phyloP scores from a whole-genome alignment of 225 moss, liverwort and hornwort genomes.

The Anthoceros angustus region DNA sequence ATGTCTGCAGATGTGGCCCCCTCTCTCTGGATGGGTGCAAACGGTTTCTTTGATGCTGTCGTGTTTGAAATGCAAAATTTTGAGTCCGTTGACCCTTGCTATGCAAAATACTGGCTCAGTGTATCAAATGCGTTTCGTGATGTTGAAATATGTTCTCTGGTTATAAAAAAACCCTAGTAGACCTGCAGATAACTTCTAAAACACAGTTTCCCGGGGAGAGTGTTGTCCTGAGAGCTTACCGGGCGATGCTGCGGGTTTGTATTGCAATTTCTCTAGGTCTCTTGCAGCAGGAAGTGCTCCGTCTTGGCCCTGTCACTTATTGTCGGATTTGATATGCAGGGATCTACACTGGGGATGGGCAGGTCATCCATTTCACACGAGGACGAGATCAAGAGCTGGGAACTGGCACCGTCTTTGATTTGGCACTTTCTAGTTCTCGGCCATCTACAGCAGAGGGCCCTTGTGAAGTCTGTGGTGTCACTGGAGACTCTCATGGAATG shows the following conservation, averaged over 20 bases:
- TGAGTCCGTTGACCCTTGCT: too few relatives aligned
- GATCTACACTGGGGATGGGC: constrained; percentile 48
- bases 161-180: too few relatives aligned
- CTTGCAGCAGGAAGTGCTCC: neutral
- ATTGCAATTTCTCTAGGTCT: neutral
- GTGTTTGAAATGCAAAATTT: too few relatives aligned
- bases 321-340: constrained; percentile 10
- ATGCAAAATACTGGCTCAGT: too few relatives aligned
- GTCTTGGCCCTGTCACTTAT: neutral
- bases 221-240: too few relatives aligned
- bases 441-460: constrained; percentile 22
- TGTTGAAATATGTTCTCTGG: too few relatives aligned
- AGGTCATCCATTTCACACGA: constrained; percentile 81
- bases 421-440: constrained; percentile 62
- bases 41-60: too few relatives aligned
- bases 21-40: too few relatives aligned
- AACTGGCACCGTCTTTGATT: constrained; percentile 62
- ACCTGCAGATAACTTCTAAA: too few relatives aligned
- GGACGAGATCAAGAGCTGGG: constrained; percentile 83
- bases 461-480: constrained; percentile 57
- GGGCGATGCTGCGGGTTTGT: neutral
- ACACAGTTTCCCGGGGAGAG: too few relatives aligned
- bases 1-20: too few relatives aligned
- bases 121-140: too few relatives aligned
- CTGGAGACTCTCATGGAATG: constrained; percentile 62